Conservation (phyloP, 148 eudicot species). For the Rhododendron ferrugineum region DNA sequence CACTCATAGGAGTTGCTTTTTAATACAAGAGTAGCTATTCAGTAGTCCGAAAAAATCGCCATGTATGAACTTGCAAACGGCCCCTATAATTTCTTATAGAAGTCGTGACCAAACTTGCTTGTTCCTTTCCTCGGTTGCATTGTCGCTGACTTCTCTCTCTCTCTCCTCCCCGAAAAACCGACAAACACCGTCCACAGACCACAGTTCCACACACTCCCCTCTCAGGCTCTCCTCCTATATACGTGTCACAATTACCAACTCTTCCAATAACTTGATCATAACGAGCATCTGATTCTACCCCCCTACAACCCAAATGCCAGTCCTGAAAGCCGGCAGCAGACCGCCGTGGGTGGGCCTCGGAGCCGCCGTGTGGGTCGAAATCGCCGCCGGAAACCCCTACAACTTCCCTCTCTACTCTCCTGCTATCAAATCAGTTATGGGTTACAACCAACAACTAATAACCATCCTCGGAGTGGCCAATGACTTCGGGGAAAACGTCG, state of each 20-base stretch:
- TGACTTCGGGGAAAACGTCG: slow-evolving; percentile 84
- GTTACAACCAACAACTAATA: slow-evolving; percentile 72
- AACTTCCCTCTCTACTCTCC: slow-evolving; percentile 69
- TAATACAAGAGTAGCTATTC: too few relatives aligned
- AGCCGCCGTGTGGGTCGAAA: slow-evolving; percentile 93
- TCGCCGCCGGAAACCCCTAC: slow-evolving; percentile 74
- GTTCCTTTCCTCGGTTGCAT: not conserved
- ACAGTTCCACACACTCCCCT: not conserved
- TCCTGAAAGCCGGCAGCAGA: slow-evolving; percentile 61
- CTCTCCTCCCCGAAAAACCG: not conserved
- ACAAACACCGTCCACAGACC: not conserved
- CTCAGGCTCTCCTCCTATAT: not conserved
- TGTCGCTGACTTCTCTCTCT: not conserved
- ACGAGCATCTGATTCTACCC: not conserved
- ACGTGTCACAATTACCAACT: not conserved
- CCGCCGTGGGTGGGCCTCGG: slow-evolving; percentile 97
- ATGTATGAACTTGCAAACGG: too few relatives aligned
- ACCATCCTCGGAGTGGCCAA: slow-evolving; percentile 90
- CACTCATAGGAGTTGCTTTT: too few relatives aligned
- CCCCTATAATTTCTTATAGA: too few relatives aligned
- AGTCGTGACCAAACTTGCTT: not conserved
- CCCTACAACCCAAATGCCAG: slow-evolving; percentile 18
- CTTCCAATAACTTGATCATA: not conserved
- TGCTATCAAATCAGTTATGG: slow-evolving; percentile 64
- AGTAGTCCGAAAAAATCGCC: too few relatives aligned